These are phyloP conservation scores for Saksenaea vasiformis DNA, from an alignment of 371 early-diverging fungal genomes.

Conservation along the genomic window DNA sequence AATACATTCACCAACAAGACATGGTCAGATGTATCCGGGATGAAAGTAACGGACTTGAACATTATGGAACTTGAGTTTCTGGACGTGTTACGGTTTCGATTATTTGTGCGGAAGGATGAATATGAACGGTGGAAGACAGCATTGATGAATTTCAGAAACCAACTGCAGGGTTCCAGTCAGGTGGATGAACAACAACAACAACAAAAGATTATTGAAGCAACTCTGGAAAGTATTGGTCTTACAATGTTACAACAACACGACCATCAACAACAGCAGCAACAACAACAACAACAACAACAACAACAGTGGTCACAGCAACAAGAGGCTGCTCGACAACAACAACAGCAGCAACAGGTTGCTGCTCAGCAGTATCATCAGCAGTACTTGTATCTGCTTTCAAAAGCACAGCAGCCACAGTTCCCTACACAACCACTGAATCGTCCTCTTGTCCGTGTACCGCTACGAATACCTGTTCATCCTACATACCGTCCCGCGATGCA, in stretches of 20 bases:
- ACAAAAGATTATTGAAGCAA: constrained; percentile 43
- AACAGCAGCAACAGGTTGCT: constrained; percentile 27
- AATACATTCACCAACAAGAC: constrained; percentile 74
- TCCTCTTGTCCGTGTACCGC: constrained; percentile 29
- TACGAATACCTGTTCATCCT: constrained; percentile 32
- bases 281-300: constrained; percentile 23
- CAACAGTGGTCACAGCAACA: constrained; percentile 25
- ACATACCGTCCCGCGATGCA: constrained; percentile 22
- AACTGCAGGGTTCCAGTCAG: constrained; percentile 35
- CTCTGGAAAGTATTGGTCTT: constrained; percentile 40
- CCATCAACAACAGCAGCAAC: constrained; percentile 25
- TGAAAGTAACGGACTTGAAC: constrained; percentile 65
- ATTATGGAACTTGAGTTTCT: constrained; percentile 75
- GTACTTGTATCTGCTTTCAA: constrained; percentile 26
- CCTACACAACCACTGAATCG: constrained; percentile 24
- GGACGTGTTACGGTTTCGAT: constrained; percentile 57
- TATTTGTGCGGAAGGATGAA: constrained; percentile 64
- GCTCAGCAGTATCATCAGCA: constrained; percentile 35
- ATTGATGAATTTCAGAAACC: constrained; percentile 37
- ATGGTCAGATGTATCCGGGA: constrained; percentile 70
- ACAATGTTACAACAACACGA: constrained; percentile 28
- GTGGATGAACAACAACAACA: constrained; percentile 41
- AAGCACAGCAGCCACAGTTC: constrained; percentile 32
- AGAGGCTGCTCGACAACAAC: constrained; percentile 20
- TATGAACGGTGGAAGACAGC: constrained; percentile 46